Conservation (phyloP, 225 moss, liverwort and hornwort genomes). For the Asterella californica region DNA sequence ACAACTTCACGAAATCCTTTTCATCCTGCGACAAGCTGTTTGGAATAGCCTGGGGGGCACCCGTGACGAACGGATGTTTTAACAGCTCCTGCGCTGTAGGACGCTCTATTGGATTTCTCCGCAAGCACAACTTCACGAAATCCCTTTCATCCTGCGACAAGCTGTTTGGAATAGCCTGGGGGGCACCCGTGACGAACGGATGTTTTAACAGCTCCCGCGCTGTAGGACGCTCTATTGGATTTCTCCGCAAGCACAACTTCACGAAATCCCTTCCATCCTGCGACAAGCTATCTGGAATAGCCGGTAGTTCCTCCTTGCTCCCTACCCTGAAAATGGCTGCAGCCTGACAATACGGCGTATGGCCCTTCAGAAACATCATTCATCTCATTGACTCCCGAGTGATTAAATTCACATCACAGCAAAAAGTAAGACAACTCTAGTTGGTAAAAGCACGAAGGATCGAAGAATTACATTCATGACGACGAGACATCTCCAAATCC, state of each 20-base stretch:
- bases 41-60: slow-evolving; percentile 56
- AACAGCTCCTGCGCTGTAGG: slow-evolving; percentile 70
- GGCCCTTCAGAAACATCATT: background rate
- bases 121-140: slow-evolving; percentile 77
- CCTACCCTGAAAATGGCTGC: slow-evolving; percentile 99
- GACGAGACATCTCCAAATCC: too few relatives aligned
- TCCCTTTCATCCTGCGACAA: slow-evolving; percentile 87
- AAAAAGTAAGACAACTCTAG: too few relatives aligned
- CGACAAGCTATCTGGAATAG: slow-evolving; percentile 76
- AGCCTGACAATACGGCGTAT: slow-evolving; percentile 41
- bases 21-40: too few relatives aligned
- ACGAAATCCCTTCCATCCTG: slow-evolving; percentile 82
- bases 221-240: slow-evolving; percentile 68
- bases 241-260: slow-evolving; percentile 73
- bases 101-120: slow-evolving; percentile 69
- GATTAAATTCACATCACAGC: too few relatives aligned
- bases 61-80: slow-evolving; percentile 81
- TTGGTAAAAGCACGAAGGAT: too few relatives aligned
- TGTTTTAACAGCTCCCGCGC: slow-evolving; percentile 72
- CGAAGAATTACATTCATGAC: too few relatives aligned
- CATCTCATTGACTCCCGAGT: too few relatives aligned
- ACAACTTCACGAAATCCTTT: too few relatives aligned
- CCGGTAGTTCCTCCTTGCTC: slow-evolving; percentile 89
- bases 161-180: too few relatives aligned
- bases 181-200: slow-evolving; percentile 74